Percentiles rank a stretch among this genome's conserved stretches.
Evolutionary conservation across 331 rosid genomes (phyloP).

Genomic region (Pyrus hybrid): DNA sequence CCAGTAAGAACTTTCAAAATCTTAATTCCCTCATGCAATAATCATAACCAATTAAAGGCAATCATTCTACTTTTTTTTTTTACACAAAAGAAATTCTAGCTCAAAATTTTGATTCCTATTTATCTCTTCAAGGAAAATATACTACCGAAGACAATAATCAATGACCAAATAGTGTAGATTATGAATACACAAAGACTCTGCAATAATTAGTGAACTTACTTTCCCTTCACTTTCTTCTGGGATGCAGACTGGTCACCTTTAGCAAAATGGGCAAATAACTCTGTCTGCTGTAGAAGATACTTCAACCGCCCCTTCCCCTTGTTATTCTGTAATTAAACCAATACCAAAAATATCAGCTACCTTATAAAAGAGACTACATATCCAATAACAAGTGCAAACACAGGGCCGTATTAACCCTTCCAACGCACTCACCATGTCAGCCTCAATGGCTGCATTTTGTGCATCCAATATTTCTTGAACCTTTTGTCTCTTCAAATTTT

Average conservation of each 20-base stretch:
- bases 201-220: slow-evolving; percentile 26
- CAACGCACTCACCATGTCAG: slow-evolving; percentile 67
- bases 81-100: neutral
- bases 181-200: neutral
- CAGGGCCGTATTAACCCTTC: neutral
- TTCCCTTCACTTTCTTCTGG: slow-evolving; percentile 70
- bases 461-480: slow-evolving; percentile 77
- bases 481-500: slow-evolving; percentile 70
- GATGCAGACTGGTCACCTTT: slow-evolving; percentile 74
- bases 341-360: neutral
- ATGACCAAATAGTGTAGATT: neutral
- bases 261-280: slow-evolving; percentile 95
- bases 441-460: slow-evolving; percentile 85
- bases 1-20: neutral
- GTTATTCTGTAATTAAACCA: slow-evolving; percentile 42
- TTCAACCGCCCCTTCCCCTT: slow-evolving; percentile 90
- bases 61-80: neutral
- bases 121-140: neutral
- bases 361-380: neutral
- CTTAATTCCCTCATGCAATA: neutral
- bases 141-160: neutral
- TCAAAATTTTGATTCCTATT: neutral
- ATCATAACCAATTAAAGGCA: neutral
- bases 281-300: slow-evolving; percentile 91
- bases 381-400: neutral